phyloP scores from a whole-genome alignment of 2,329 filamentous ascomycete genomes.

The Colletotrichum tropicicola region DNA sequence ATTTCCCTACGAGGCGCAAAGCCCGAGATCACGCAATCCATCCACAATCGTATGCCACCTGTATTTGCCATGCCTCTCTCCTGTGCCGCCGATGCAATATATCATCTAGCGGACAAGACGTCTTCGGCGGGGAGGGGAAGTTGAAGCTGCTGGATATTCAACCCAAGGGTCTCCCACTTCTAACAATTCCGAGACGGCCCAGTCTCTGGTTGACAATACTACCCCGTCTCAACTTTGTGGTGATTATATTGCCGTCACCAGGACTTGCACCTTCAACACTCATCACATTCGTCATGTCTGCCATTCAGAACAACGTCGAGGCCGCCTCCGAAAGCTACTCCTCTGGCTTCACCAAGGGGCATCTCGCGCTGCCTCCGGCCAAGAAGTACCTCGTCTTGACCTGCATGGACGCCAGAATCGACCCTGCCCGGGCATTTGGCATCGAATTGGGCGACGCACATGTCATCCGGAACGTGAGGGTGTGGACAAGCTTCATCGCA shows the following conservation, averaged over 20 bases:
- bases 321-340: constrained; percentile 27
- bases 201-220: background rate
- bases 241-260: too few species aligned
- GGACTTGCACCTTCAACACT: background rate
- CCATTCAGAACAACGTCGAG: constrained; percentile 29
- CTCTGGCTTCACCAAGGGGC: constrained; percentile 67
- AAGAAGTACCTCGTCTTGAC: constrained; percentile 74
- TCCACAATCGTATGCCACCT: constrained; percentile 20
- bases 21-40: constrained; percentile 26
- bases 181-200: background rate
- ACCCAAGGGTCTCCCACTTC: background rate
- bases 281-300: constrained; percentile 14
- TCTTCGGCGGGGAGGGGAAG: background rate
- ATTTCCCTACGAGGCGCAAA: background rate
- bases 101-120: background rate
- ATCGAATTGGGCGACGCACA: constrained; percentile 81
- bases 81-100: background rate
- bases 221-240: too few species aligned
- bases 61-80: background rate
- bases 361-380: constrained; percentile 73
- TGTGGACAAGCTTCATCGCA: background rate
- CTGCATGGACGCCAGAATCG: constrained; percentile 83
- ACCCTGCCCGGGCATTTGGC: constrained; percentile 74
- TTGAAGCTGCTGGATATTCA: background rate
- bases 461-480: constrained; percentile 74